Evolutionary conservation across 208 protist species (phyloP).

Genomic region (Trypanosoma theileri): DNA sequence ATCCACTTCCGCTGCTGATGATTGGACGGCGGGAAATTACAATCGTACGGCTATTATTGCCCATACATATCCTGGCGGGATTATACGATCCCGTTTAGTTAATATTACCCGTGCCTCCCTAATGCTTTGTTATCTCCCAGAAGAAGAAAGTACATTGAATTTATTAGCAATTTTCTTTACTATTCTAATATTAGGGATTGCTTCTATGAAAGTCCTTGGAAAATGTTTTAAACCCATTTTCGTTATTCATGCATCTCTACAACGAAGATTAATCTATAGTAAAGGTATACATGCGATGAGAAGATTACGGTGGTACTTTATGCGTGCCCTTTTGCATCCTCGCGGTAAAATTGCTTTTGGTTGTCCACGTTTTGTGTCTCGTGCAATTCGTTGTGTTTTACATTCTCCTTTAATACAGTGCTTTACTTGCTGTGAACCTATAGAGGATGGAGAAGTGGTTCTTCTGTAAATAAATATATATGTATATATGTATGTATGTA

Average conservation of each 20-base stretch:
- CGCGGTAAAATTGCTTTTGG: conserved; percentile 6
- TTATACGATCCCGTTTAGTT: not conserved
- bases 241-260: too few relatives aligned
- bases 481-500: too few relatives aligned
- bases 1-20: conserved; percentile 1
- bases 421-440: too few relatives aligned
- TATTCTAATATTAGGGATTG: too few relatives aligned
- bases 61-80: not conserved
- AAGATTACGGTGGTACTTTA: not conserved
- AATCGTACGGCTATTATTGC: not conserved
- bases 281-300: not conserved
- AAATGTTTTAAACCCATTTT: too few relatives aligned
- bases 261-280: too few relatives aligned
- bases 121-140: conserved; percentile 9
- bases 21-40: conserved; percentile 11
- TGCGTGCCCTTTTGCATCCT: conserved; percentile 2
- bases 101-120: conserved; percentile 1
- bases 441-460: too few relatives aligned
- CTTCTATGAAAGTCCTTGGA: too few relatives aligned
- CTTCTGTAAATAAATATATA: too few relatives aligned
- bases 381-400: not conserved
- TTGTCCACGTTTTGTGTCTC: not conserved
- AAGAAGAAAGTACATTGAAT: not conserved
- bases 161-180: not conserved
- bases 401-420: not conserved